Evolutionary conservation across 2,329 filamentous ascomycete genomes (phyloP).

Genomic region (Hirsutella minnesotensis): DNA sequence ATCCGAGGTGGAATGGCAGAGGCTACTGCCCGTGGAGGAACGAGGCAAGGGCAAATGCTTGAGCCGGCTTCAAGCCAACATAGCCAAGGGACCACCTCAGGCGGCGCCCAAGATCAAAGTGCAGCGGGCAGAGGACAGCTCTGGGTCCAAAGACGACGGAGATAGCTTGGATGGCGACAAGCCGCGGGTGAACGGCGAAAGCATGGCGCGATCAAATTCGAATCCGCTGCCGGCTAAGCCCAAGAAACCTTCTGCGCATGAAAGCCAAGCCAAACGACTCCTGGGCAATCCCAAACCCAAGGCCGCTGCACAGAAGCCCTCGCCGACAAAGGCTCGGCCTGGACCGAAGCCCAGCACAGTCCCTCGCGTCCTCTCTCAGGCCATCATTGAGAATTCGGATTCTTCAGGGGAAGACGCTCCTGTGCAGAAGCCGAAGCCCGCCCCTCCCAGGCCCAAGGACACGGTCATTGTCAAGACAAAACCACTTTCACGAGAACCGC

Average conservation of each 20-base stretch:
- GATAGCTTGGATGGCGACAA: constrained; percentile 17
- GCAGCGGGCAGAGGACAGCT: constrained; percentile 37
- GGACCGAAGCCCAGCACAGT: constrained; percentile 24
- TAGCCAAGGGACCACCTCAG: constrained; percentile 39
- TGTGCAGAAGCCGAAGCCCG: constrained; percentile 14
- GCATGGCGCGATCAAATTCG: constrained; percentile 37
- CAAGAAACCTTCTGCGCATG: constrained; percentile 44
- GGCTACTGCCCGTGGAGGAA: constrained; percentile 43
- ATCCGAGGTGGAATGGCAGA: constrained; percentile 49
- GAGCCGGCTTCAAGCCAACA: constrained; percentile 47
- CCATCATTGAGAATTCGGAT: constrained; percentile 44
- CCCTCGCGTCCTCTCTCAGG: constrained; percentile 36
- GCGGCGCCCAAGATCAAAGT: constrained; percentile 37
- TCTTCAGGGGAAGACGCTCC: constrained; percentile 38
- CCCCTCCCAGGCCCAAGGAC: constrained; percentile 16
- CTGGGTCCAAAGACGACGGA: constrained; percentile 25
- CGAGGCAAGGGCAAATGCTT: constrained; percentile 46
- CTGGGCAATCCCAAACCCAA: constrained; percentile 25
- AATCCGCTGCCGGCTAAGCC: constrained; percentile 37
- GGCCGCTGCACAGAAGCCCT: constrained; percentile 16
- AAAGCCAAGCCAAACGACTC: constrained; percentile 44
- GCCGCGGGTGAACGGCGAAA: constrained; percentile 23
- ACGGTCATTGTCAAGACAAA: constrained; percentile 21
- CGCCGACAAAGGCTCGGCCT: constrained; percentile 30
- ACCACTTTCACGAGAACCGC: constrained; percentile 18